These are phyloP conservation scores for Delonix regia DNA, from an alignment of 306 rosid genomes.

Conservation along the genomic window DNA sequence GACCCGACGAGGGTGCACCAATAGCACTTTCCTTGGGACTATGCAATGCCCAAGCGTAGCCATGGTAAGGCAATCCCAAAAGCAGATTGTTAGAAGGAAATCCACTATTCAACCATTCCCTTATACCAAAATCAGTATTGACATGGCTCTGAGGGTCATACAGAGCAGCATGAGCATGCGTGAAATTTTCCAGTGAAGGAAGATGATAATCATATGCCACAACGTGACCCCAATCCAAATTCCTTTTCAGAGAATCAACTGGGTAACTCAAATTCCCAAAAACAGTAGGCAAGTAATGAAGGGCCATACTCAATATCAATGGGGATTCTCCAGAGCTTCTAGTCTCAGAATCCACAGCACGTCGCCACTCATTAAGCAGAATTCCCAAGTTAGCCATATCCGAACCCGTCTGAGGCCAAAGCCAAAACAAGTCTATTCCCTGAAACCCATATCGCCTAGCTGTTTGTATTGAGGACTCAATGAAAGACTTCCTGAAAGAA, in stretches of 20 bases:
- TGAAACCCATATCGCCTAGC: conserved; percentile 50
- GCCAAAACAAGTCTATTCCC: conserved; percentile 55
- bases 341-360: conserved; percentile 44
- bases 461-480: conserved; percentile 48
- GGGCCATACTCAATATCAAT: conserved; percentile 49
- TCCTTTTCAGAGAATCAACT: conserved; percentile 42
- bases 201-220: conserved; percentile 39
- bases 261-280: conserved; percentile 37
- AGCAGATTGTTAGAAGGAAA: conserved; percentile 45
- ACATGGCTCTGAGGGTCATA: conserved; percentile 41
- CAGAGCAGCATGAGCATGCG: conserved; percentile 53
- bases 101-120: conserved; percentile 48
- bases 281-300: conserved; percentile 36
- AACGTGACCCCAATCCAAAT: conserved; percentile 56
- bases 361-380: conserved; percentile 56
- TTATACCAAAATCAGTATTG: conserved; percentile 52
- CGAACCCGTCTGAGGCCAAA: conserved; percentile 14
- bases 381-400: conserved; percentile 42
- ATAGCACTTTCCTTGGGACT: conserved; percentile 32
- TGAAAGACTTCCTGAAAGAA: conserved; percentile 48
- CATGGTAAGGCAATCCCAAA: conserved; percentile 57
- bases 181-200: conserved; percentile 32
- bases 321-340: conserved; percentile 29
- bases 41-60: conserved; percentile 52
- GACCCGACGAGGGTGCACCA: conserved; percentile 48